phyloP scores from a whole-genome alignment of 2,329 filamentous ascomycete species.

The Sclerotiophoma versabilis region DNA sequence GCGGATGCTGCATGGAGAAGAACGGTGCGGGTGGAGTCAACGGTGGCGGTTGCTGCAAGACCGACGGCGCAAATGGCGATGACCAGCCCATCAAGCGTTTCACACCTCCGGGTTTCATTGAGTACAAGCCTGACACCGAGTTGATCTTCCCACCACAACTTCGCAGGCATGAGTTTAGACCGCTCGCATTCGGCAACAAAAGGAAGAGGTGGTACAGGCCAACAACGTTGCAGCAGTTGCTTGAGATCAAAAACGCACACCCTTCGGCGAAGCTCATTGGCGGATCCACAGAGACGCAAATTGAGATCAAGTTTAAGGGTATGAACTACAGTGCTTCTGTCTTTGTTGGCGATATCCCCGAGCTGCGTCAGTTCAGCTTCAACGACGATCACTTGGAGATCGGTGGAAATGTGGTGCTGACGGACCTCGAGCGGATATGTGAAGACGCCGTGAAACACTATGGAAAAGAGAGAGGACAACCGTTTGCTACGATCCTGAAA shows the following conservation, averaged over 20 bases:
- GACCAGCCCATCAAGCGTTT: conserved; percentile 66
- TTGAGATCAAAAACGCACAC: conserved; percentile 87
- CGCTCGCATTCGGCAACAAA: conserved; percentile 92
- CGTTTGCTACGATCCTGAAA: conserved; percentile 90
- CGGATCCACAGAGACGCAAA: conserved; percentile 95
- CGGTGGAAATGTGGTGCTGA: conserved; percentile 90
- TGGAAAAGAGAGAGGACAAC: conserved; percentile 73
- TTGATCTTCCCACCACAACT: conserved; percentile 91
- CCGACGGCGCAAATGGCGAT: conserved; percentile 47
- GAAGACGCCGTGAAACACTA: conserved; percentile 81
- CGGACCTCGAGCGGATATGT: conserved; percentile 87
- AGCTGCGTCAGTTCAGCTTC: conserved; percentile 82
- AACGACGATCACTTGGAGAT: conserved; percentile 85
- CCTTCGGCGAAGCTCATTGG: conserved; percentile 93
- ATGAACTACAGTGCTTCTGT: conserved; percentile 89
- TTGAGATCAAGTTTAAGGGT: conserved; percentile 97
- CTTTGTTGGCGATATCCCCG: conserved; percentile 90
- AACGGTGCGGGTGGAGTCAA: conserved; percentile 37
- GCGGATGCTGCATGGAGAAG: conserved; percentile 76
- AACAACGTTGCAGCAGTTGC: conserved; percentile 81
- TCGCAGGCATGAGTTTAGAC: conserved; percentile 80
- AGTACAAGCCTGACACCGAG: conserved; percentile 92
- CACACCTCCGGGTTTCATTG: conserved; percentile 88
- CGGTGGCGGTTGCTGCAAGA: conserved; percentile 52
- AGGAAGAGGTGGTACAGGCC: conserved; percentile 93